These are phyloP conservation scores for Mycena galericulata DNA, from an alignment of 768 basidiomycete species.

Conservation along the genomic window DNA sequence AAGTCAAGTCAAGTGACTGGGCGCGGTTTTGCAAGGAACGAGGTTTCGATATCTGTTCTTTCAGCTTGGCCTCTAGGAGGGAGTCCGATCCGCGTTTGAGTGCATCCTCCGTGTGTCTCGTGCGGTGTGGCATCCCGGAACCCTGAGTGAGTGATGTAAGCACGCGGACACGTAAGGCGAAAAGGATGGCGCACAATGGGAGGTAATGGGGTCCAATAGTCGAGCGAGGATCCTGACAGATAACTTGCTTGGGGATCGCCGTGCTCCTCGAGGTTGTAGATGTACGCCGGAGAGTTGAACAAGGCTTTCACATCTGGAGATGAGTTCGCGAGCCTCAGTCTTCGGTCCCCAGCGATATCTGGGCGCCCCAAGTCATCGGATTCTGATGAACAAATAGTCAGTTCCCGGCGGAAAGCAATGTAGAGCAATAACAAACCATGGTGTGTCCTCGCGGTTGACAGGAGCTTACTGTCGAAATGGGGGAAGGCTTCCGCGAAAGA, in stretches of 20 bases:
- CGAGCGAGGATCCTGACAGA: slow-evolving; percentile 48
- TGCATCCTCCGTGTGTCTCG: slow-evolving; percentile 79
- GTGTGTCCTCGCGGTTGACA: slow-evolving; percentile 81
- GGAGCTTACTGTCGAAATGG: slow-evolving; percentile 94
- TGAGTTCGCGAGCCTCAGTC: slow-evolving; percentile 86
- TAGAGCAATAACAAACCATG: slow-evolving; percentile 55
- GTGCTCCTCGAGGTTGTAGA: slow-evolving; percentile 82
- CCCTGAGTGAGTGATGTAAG: slow-evolving; percentile 56
- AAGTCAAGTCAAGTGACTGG: slow-evolving; percentile 89
- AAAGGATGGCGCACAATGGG: slow-evolving; percentile 70
- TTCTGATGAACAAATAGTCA: slow-evolving; percentile 55
- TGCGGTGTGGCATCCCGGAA: slow-evolving; percentile 74
- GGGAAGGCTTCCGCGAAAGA: slow-evolving; percentile 97
- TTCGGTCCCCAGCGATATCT: slow-evolving; percentile 76
- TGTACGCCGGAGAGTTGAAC: slow-evolving; percentile 88
- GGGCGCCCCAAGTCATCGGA: slow-evolving; percentile 82
- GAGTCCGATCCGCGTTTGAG: slow-evolving; percentile 88
- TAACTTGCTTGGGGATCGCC: slow-evolving; percentile 74
- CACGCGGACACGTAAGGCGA: slow-evolving; percentile 35
- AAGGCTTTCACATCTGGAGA: slow-evolving; percentile 96
- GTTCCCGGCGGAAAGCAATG: slow-evolving; percentile 22
- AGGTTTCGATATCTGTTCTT: slow-evolving; percentile 81
- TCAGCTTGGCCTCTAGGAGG: slow-evolving; percentile 84
- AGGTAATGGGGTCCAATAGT: slow-evolving; percentile 83
- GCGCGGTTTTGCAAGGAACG: slow-evolving; percentile 88